A percentile compares a stretch with the other conserved stretches of the same genome.
Conservation (phyloP, 2,329 filamentous ascomycete species). For the Aureobasidium sp. region DNA sequence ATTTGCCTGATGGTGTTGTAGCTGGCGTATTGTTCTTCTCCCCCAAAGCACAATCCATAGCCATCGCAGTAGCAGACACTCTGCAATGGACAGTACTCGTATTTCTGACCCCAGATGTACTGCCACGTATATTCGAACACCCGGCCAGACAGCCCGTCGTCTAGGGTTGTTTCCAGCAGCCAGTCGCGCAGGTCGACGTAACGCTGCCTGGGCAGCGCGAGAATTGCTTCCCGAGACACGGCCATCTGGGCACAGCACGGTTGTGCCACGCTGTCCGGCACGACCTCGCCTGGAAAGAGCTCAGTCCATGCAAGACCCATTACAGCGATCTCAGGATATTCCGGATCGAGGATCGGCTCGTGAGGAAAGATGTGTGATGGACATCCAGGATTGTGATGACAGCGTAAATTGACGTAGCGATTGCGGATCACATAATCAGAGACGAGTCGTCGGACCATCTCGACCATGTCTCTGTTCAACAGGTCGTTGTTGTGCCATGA, state of each 20-base stretch:
- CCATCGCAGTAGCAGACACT: slow-evolving; percentile 58
- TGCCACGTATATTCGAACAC: slow-evolving; percentile 63
- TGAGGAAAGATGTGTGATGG: slow-evolving; percentile 23
- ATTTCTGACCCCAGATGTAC: slow-evolving; percentile 50
- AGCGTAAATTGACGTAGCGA: slow-evolving; percentile 27
- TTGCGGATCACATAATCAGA: slow-evolving; percentile 20
- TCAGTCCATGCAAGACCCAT: slow-evolving; percentile 11
- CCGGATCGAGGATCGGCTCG: slow-evolving; percentile 10
- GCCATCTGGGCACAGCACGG: slow-evolving; percentile 61
- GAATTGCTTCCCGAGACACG: slow-evolving; percentile 51
- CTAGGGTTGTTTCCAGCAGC: slow-evolving; percentile 50
- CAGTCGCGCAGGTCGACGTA: slow-evolving; percentile 55
- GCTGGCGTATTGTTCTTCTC: slow-evolving; percentile 27
- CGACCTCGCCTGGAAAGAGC: slow-evolving; percentile 14
- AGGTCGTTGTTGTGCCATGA: slow-evolving; percentile 27
- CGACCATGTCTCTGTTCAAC: slow-evolving; percentile 21
- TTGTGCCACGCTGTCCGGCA: slow-evolving; percentile 47
- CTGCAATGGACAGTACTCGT: slow-evolving; percentile 45
- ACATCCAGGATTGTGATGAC: slow-evolving; percentile 23
- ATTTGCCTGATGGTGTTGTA: too few relatives aligned
- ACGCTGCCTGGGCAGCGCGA: slow-evolving; percentile 44
- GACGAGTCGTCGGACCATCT: slow-evolving; percentile 21
- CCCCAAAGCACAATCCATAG: slow-evolving; percentile 55
- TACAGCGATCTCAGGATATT: neutral
- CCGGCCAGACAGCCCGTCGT: slow-evolving; percentile 51